phyloP scores from a whole-genome alignment of 2,329 filamentous ascomycete genomes.

The Trichoderma koningii region DNA sequence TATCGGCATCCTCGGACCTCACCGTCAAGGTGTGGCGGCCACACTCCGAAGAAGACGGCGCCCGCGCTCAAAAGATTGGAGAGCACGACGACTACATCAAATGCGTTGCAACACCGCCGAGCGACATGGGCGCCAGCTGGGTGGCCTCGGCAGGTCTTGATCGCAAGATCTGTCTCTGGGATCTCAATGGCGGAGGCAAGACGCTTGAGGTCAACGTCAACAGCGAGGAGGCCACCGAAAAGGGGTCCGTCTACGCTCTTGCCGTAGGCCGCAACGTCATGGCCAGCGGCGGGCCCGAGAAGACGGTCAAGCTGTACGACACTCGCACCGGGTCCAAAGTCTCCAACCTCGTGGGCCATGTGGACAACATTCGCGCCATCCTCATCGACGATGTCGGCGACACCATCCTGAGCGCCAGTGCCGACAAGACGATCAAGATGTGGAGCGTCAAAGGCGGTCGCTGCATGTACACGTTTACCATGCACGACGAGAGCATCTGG shows the following conservation, averaged over 20 bases:
- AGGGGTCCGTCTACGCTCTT: constrained; percentile 93
- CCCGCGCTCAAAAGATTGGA: constrained; percentile 69
- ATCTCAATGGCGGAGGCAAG: constrained; percentile 84
- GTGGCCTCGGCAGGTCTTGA: constrained; percentile 93
- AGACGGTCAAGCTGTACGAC: constrained; percentile 90
- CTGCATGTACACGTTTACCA: constrained; percentile 97
- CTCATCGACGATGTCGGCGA: constrained; percentile 86
- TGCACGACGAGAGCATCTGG: constrained; percentile 99
- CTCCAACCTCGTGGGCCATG: constrained; percentile 95
- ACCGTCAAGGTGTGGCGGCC: constrained; percentile 93
- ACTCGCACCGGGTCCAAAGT: constrained; percentile 83
- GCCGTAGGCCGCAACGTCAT: constrained; percentile 78
- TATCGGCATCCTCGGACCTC: constrained; percentile 91
- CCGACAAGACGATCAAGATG: constrained; percentile 95
- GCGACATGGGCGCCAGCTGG: constrained; percentile 69
- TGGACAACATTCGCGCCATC: constrained; percentile 89
- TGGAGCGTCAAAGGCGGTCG: constrained; percentile 95
- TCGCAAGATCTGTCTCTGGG: constrained; percentile 90
- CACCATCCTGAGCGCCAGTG: constrained; percentile 89
- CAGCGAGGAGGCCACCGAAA: constrained; percentile 81
- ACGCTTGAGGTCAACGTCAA: constrained; percentile 81
- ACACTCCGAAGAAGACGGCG: constrained; percentile 58
- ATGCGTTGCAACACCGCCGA: constrained; percentile 75
- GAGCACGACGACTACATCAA: constrained; percentile 97
- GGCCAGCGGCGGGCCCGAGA: constrained; percentile 91